These are phyloP conservation scores for Hypoxylon sp. DNA, from an alignment of 2,329 filamentous ascomycete genomes.

Conservation along the genomic window DNA sequence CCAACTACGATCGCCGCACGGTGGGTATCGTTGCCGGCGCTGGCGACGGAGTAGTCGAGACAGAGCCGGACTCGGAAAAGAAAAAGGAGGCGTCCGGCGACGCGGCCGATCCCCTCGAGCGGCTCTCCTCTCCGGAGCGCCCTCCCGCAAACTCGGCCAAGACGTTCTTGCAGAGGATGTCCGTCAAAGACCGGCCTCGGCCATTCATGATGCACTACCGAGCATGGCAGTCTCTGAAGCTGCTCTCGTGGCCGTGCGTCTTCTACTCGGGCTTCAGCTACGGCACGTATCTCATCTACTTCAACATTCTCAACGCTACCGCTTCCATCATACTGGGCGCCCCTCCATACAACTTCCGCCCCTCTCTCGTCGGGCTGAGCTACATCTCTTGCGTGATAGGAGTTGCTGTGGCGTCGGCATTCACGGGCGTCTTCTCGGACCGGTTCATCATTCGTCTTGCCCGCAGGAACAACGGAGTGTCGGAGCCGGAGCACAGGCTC, in stretches of 20 bases:
- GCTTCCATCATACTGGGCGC: conserved; percentile 51
- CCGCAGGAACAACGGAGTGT: conserved; percentile 51
- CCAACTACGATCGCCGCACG: conserved; percentile 56
- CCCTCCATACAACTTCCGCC: conserved; percentile 49
- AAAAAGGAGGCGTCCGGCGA: conserved; percentile 21
- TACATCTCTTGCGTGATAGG: conserved; percentile 51
- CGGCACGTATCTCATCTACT: conserved; percentile 53
- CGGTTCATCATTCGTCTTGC: conserved; percentile 50
- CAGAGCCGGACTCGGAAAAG: conserved; percentile 16
- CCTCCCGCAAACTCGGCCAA: conserved; percentile 44
- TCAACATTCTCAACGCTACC: conserved; percentile 55
- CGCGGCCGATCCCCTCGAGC: conserved; percentile 28
- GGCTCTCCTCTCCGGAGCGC: conserved; percentile 19
- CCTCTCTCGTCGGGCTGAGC: conserved; percentile 50
- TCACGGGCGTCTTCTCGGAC: conserved; percentile 49
- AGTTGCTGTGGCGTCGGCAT: conserved; percentile 37
- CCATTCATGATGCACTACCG: conserved; percentile 51
- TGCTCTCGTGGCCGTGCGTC: conserved; percentile 52
- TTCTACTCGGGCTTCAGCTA: conserved; percentile 54
- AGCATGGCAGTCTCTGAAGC: conserved; percentile 48
- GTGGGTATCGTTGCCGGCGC: conserved; percentile 33
- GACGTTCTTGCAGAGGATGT: conserved; percentile 53
- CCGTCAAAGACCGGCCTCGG: conserved; percentile 50
- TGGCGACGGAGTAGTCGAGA: conserved; percentile 5
- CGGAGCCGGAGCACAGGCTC: conserved; percentile 52